Evolutionary conservation across 148 eudicot species (phyloP).

Genomic region (Chenopodium album): DNA sequence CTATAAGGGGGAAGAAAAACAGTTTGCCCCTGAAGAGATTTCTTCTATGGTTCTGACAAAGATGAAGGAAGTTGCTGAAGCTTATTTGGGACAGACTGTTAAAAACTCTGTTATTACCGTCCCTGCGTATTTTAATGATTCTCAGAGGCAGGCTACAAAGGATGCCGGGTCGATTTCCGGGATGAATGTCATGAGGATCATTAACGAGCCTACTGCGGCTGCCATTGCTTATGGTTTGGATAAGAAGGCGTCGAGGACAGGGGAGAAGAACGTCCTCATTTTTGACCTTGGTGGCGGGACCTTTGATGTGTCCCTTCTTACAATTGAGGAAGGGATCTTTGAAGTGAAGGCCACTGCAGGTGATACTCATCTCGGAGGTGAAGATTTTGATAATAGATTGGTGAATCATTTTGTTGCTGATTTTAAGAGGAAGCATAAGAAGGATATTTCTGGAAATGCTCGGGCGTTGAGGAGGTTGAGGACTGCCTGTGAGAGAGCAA

Average conservation of each 20-base stretch:
- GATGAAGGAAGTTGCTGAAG: constrained; percentile 27
- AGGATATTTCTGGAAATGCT: constrained; percentile 18
- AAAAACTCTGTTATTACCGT: constrained; percentile 24
- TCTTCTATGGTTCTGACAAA: constrained; percentile 23
- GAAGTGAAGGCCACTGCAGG: constrained; percentile 30
- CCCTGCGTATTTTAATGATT: constrained; percentile 28
- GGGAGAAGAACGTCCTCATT: constrained; percentile 26
- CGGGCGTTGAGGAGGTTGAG: constrained; percentile 22
- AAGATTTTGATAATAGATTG: constrained; percentile 20
- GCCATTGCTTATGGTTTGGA: constrained; percentile 30
- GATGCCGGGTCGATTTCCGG: constrained; percentile 26
- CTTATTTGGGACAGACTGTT: constrained; percentile 17
- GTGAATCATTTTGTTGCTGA: constrained; percentile 28
- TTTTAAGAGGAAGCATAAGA: constrained; percentile 27
- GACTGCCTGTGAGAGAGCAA: constrained; percentile 26
- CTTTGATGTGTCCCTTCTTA: constrained; percentile 20
- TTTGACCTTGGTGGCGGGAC: constrained; percentile 29
- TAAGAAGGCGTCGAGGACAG: constrained; percentile 22
- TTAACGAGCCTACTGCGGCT: constrained; percentile 28
- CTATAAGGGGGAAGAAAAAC: constrained; percentile 22
- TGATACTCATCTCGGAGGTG: constrained; percentile 28
- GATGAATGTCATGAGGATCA: constrained; percentile 24
- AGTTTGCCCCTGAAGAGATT: constrained; percentile 24
- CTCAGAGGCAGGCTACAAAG: constrained; percentile 26
- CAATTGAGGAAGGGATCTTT: constrained; percentile 26